A percentile compares a stretch with the other conserved stretches of the same genome.
These are phyloP conservation scores for Metschnikowia henanensis DNA, from an alignment of 805 yeast species.

Conservation along the genomic window DNA sequence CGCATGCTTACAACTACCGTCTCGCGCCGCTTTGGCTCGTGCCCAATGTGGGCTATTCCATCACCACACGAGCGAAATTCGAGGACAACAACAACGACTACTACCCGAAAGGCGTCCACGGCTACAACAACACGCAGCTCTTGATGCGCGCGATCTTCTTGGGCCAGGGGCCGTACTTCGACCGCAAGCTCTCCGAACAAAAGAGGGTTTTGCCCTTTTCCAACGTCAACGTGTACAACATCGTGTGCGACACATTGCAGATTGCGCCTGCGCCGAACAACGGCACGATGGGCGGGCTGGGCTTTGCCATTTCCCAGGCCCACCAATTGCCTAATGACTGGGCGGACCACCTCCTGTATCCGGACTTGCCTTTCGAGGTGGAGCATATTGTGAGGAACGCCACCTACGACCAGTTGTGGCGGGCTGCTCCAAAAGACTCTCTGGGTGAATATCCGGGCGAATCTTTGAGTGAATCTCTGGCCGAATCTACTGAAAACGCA, in stretches of 20 bases:
- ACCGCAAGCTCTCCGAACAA: slow-evolving; percentile 25
- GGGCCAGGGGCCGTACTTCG: slow-evolving; percentile 80
- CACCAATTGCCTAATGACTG: slow-evolving; percentile 42
- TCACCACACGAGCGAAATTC: slow-evolving; percentile 62
- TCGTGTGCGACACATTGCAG: slow-evolving; percentile 64
- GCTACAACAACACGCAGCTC: slow-evolving; percentile 74
- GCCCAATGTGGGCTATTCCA: slow-evolving; percentile 78
- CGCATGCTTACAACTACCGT: slow-evolving; percentile 51
- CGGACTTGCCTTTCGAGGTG: slow-evolving; percentile 47
- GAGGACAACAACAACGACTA: slow-evolving; percentile 48
- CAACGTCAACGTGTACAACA: slow-evolving; percentile 72
- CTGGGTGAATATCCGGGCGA: no score
- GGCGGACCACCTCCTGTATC: slow-evolving; percentile 49
- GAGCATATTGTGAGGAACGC: slow-evolving; percentile 48
- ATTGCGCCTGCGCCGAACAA: slow-evolving; percentile 56
- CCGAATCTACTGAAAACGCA: neutral
- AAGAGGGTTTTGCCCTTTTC: slow-evolving; percentile 58
- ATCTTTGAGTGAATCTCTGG: no score
- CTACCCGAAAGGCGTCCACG: slow-evolving; percentile 78
- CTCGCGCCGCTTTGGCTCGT: slow-evolving; percentile 85
- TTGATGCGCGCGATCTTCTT: slow-evolving; percentile 83
- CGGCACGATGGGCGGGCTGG: slow-evolving; percentile 40
- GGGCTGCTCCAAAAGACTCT: slow-evolving; percentile 7
- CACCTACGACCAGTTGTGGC: slow-evolving; percentile 50
- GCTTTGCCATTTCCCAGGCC: slow-evolving; percentile 21